These are phyloP conservation scores for Beauveria caledonica DNA, from an alignment of 2,329 filamentous ascomycete genomes.

Conservation along the genomic window DNA sequence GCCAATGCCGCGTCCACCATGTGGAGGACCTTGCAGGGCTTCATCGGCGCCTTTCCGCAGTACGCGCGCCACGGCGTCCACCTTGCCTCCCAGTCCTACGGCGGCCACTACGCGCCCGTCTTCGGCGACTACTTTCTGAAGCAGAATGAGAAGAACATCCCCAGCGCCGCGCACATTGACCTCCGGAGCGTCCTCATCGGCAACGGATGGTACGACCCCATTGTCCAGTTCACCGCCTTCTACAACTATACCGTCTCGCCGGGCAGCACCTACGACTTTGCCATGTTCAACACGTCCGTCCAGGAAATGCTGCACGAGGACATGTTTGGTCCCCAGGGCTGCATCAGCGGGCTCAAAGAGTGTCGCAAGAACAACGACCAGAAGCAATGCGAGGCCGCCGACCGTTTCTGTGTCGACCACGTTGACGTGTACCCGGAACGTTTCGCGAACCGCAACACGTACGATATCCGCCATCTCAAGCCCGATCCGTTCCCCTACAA, in stretches of 20 bases:
- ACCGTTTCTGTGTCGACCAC: background rate
- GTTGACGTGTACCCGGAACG: constrained; percentile 39
- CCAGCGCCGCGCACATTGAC: constrained; percentile 34
- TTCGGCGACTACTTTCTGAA: constrained; percentile 51
- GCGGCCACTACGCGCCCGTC: constrained; percentile 59
- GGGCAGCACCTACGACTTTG: constrained; percentile 5
- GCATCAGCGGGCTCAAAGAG: background rate
- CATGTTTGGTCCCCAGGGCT: constrained; percentile 41
- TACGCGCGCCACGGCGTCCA: constrained; percentile 49
- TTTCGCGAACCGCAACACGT: constrained; percentile 47
- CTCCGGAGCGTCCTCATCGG: constrained; percentile 55
- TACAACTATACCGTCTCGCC: constrained; percentile 1
- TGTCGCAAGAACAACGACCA: background rate
- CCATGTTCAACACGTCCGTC: background rate
- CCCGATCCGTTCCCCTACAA: constrained; percentile 50
- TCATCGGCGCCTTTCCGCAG: constrained; percentile 48
- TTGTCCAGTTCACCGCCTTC: background rate
- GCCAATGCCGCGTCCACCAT: constrained; percentile 39
- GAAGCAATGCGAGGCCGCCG: background rate
- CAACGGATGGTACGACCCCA: constrained; percentile 54
- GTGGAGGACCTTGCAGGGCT: constrained; percentile 58
- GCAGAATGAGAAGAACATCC: constrained; percentile 47
- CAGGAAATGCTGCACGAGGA: constrained; percentile 36
- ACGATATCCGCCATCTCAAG: constrained; percentile 48
- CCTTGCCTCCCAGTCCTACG: constrained; percentile 60